A percentile compares a stretch with the other conserved stretches of the same genome.
Conservation (phyloP, 73 alveolate species). For the Urostyla sp. region DNA sequence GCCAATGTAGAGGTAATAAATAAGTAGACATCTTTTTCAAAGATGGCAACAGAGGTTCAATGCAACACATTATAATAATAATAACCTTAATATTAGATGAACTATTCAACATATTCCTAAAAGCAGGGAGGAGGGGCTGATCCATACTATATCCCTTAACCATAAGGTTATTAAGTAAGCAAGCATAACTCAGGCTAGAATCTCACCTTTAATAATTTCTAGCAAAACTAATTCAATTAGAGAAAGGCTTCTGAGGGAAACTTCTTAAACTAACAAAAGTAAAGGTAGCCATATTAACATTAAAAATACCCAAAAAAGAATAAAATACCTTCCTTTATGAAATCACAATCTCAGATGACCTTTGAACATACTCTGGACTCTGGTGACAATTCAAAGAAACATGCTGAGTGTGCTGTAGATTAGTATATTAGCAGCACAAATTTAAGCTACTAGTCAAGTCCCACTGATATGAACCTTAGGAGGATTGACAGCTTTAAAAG, state of each 20-base stretch:
- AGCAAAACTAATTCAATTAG: neutral
- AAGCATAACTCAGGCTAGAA: neutral
- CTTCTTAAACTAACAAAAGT: too few relatives aligned
- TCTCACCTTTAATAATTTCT: neutral
- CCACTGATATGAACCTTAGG: too few relatives aligned
- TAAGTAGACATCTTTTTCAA: conserved; percentile 38
- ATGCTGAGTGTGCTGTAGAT: too few relatives aligned
- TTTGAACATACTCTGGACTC: too few relatives aligned
- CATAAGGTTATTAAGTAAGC: neutral
- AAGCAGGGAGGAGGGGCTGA: neutral
- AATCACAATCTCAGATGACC: too few relatives aligned
- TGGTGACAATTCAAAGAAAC: too few relatives aligned
- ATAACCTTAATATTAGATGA: neutral
- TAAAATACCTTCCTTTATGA: too few relatives aligned
- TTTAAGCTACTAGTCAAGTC: too few relatives aligned
- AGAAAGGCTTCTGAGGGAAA: conserved; percentile 33
- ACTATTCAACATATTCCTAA: neutral
- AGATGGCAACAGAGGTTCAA: conserved; percentile 16
- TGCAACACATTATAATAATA: neutral
- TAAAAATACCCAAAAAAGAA: too few relatives aligned
- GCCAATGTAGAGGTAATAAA: conserved; percentile 12
- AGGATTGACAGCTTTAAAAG: too few relatives aligned
- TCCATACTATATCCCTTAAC: neutral
- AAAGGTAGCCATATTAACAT: too few relatives aligned
- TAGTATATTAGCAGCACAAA: too few relatives aligned